phyloP scores from a whole-genome alignment of 768 basidiomycete species.

The Termitomyces sp. region DNA sequence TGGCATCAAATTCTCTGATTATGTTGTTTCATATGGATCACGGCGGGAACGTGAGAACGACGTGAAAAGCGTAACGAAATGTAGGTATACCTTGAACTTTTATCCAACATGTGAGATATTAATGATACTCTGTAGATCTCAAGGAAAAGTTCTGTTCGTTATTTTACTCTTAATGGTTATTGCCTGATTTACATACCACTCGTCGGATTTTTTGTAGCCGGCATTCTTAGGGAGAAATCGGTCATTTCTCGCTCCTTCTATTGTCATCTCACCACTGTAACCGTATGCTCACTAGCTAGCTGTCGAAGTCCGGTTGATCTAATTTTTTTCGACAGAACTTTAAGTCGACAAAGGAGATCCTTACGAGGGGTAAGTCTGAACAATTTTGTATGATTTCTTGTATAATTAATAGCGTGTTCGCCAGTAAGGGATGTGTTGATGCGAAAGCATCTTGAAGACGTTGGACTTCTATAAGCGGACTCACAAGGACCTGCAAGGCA shows the following conservation, averaged over 20 bases:
- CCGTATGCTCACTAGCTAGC: conserved; percentile 32
- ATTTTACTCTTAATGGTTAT: neutral
- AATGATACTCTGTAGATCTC: conserved; percentile 24
- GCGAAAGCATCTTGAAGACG: conserved; percentile 35
- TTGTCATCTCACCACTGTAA: conserved; percentile 63
- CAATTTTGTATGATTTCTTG: neutral
- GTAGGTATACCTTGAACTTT: conserved; percentile 33
- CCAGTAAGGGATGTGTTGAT: conserved; percentile 43
- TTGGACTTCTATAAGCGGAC: conserved; percentile 24
- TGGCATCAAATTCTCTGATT: conserved; percentile 59
- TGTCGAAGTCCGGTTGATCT: neutral
- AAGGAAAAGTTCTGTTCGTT: conserved; percentile 40
- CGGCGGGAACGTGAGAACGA: conserved; percentile 47
- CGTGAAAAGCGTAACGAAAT: conserved; percentile 59
- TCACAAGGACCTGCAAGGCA: neutral
- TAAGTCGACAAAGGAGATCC: conserved; percentile 47
- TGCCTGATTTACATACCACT: neutral
- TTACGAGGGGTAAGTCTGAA: conserved; percentile 35
- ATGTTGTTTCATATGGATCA: conserved; percentile 67
- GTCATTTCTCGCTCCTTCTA: conserved; percentile 46
- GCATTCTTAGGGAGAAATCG: conserved; percentile 38
- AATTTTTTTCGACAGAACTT: conserved; percentile 43
- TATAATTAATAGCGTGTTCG: neutral
- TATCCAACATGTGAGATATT: neutral
- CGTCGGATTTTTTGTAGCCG: conserved; percentile 21